Base-by-base conservation (phyloP, 176 grass and related monocot genomes). In the Phragmites australis region DNA sequence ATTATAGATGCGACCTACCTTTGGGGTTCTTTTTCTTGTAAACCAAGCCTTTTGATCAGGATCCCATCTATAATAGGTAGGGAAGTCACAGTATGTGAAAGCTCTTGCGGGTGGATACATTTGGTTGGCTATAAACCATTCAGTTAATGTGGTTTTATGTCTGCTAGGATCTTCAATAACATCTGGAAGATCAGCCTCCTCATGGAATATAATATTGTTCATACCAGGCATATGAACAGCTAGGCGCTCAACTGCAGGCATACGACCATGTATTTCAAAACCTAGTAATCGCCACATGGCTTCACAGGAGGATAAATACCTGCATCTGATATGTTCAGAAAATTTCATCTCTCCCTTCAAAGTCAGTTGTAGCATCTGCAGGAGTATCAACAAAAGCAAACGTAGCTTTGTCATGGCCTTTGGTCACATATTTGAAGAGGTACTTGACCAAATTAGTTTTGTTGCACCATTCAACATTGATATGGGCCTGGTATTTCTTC, bases 141-240 rank as follows among this genome's bases (percentile, higher is more conserved):
- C 34, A 0, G 48, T 79, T 1, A 68, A 8, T 31, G 41, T 68
- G 0, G n/a, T 79, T 0, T 6, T 53, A 0, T 12, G 43, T 0
- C 6, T 3, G 0, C 2, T 1, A 0, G 10, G 25, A 8, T 56
- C 13, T 0, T 3, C 2, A 0, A 55, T 0, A 14, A 80, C 2
- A 1, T 3, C 15, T 2, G 1, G 7, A 0, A 79, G 0, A 5
- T 55, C 2, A 0, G 2, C 13, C 4, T 18, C 16, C 2, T 68
- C 48, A 21, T 53, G 9, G 3, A 10, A 41, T 0, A 37, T 37
- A 37, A 80, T 0, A 0, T 9, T 0, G 1, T 80, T 40, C 9
- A 29, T 27, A 0, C 51, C 16, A 8, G 48, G 48, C 0, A 68
- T 9, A 13, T 55, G 77, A 0, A 68, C 49, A 4, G 25, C 0